Evolutionary conservation across 257 asterid genomes (phyloP).

Genomic region (Solanum bulbocastanum): DNA sequence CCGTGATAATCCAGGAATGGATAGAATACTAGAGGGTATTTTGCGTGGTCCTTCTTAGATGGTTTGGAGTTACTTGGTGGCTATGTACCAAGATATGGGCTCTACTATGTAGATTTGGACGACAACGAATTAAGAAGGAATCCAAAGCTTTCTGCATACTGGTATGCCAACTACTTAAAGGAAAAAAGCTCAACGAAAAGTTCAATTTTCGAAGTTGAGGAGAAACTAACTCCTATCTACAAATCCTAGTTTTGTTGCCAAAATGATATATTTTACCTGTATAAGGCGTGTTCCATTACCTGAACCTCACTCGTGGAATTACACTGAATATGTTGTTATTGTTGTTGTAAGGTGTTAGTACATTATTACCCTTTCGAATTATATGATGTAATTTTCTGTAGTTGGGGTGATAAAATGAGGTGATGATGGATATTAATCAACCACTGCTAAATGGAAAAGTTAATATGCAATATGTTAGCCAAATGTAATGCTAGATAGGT

Average conservation of each 20-base stretch:
- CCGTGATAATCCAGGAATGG: conserved; percentile 34
- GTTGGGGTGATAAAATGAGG: neutral
- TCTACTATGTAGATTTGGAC: conserved; percentile 50
- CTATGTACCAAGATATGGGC: conserved; percentile 20
- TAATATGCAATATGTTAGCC: neutral
- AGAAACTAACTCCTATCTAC: neutral
- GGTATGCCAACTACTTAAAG: conserved; percentile 40
- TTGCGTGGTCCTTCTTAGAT: conserved; percentile 52
- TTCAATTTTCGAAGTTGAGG: neutral
- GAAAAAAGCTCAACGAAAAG: neutral
- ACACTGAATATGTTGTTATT: neutral
- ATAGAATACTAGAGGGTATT: conserved; percentile 41
- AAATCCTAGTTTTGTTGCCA: neutral
- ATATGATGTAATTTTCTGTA: neutral
- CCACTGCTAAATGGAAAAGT: neutral
- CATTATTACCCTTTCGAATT: neutral
- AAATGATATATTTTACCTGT: neutral
- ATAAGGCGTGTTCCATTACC: neutral
- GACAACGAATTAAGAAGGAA: conserved; percentile 29
- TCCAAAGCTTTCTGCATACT: conserved; percentile 36
- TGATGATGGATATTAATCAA: neutral
- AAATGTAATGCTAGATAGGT: neutral
- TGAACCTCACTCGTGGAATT: neutral
- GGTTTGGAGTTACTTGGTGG: conserved; percentile 42
- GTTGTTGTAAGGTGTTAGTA: neutral